These are phyloP conservation scores for Fusarium sp. DNA, from an alignment of 2,329 filamentous ascomycete genomes.

Conservation along the genomic window DNA sequence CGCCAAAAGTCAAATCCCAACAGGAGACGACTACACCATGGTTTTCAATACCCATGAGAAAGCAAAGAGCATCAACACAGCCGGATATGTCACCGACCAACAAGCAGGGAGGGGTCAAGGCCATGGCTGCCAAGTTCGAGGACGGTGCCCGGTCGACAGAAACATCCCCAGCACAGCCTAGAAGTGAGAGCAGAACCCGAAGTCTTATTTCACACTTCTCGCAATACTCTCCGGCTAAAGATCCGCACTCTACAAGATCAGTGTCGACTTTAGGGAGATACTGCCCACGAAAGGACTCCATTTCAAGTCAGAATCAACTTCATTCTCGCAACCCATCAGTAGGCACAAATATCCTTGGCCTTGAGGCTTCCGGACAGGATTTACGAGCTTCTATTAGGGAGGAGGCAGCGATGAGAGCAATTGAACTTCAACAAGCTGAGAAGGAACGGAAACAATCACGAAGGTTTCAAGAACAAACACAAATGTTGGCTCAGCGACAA, in stretches of 20 bases:
- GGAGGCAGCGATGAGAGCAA: slow-evolving; percentile 27
- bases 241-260: slow-evolving; percentile 16
- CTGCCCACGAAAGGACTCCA: slow-evolving; percentile 7
- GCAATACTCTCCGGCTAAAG: slow-evolving; percentile 18
- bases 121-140: slow-evolving; percentile 64
- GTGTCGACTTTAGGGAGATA: slow-evolving; percentile 17
- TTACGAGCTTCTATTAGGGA: slow-evolving; percentile 32
- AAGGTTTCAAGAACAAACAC: neutral
- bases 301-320: slow-evolving; percentile 8
- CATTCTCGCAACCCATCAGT: slow-evolving; percentile 9
- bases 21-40: neutral
- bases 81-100: slow-evolving; percentile 34
- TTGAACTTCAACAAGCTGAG: slow-evolving; percentile 21
- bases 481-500: slow-evolving; percentile 11
- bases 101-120: slow-evolving; percentile 53
- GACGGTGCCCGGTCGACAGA: slow-evolving; percentile 34
- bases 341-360: neutral
- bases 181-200: slow-evolving; percentile 31
- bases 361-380: slow-evolving; percentile 2
- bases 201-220: slow-evolving; percentile 37
- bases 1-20: neutral
- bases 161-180: neutral
- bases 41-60: slow-evolving; percentile 20
- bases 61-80: slow-evolving; percentile 8
- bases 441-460: neutral